These are phyloP conservation scores for Drechslerella dactyloides DNA, from an alignment of 2,329 filamentous ascomycete genomes.

Conservation along the genomic window DNA sequence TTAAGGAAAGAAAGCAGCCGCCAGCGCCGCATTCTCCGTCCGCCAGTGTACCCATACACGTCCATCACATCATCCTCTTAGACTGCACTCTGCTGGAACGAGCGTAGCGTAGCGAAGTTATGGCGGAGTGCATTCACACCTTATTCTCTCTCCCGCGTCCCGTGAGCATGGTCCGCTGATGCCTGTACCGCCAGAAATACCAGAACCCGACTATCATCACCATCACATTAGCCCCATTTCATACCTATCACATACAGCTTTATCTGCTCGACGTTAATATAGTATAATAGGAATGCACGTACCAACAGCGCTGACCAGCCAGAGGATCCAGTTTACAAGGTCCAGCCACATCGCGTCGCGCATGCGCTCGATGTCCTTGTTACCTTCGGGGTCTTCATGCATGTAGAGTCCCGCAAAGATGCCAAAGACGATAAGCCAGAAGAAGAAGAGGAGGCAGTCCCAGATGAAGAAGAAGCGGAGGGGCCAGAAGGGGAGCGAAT, in stretches of 20 bases:
- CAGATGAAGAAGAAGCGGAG: constrained; percentile 58
- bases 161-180: constrained; percentile 31
- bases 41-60: too few species aligned
- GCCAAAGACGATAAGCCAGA: constrained; percentile 80
- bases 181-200: constrained; percentile 45
- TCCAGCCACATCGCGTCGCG: constrained; percentile 87
- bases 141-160: constrained; percentile 40
- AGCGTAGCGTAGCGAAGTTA: too few species aligned
- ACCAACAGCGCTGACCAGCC: constrained; percentile 64
- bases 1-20: too few species aligned
- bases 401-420: constrained; percentile 85
- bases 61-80: too few species aligned
- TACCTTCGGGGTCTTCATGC: constrained; percentile 69
- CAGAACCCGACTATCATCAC: constrained; percentile 23
- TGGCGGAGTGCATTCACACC: constrained; percentile 20
- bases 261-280: background rate
- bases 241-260: background rate
- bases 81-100: too few species aligned
- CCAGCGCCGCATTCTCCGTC: too few species aligned
- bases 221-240: background rate
- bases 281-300: background rate
- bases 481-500: constrained; percentile 47
- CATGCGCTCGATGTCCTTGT: constrained; percentile 73
- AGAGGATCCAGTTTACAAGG: constrained; percentile 74
- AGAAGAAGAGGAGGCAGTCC: constrained; percentile 60